A percentile compares a stretch with the other conserved stretches of the same genome.
These are phyloP conservation scores for Lasiodiplodia gonubiensis DNA, from an alignment of 2,329 filamentous ascomycete species.

Conservation along the genomic window DNA sequence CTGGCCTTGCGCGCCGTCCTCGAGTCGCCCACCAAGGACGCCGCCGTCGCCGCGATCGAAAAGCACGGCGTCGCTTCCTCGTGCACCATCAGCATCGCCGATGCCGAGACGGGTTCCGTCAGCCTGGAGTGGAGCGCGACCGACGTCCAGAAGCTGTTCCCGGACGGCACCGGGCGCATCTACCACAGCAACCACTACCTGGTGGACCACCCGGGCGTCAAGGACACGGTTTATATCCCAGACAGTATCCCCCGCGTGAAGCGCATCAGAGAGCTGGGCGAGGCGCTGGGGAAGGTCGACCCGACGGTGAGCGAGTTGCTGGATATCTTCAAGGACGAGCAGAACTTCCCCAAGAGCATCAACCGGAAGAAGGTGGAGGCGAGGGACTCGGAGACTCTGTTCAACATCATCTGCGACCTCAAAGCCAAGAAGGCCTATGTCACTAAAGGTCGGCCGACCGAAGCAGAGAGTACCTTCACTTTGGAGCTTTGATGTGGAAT, in stretches of 20 bases:
- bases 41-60: conserved; percentile 55
- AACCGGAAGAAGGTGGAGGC: conserved; percentile 34
- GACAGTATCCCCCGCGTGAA: conserved; percentile 47
- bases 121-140: conserved; percentile 54
- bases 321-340: conserved; percentile 31
- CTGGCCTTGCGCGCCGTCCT: conserved; percentile 63
- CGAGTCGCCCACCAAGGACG: conserved; percentile 55
- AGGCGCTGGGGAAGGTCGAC: conserved; percentile 32
- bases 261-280: conserved; percentile 45
- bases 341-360: conserved; percentile 34
- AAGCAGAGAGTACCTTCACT: conserved; percentile 38
- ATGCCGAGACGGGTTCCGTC: conserved; percentile 49
- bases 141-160: conserved; percentile 33
- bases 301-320: conserved; percentile 39
- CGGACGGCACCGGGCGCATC: conserved; percentile 39
- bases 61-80: conserved; percentile 57
- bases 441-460: conserved; percentile 40
- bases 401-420: conserved; percentile 47
- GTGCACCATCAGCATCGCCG: conserved; percentile 62
- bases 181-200: conserved; percentile 53
- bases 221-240: conserved; percentile 51
- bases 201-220: conserved; percentile 44
- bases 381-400: conserved; percentile 32
- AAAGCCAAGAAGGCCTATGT: conserved; percentile 40
- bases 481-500: conserved; percentile 31